Conservation (phyloP, 768 basidiomycete species). For the Podaxis sp. region DNA sequence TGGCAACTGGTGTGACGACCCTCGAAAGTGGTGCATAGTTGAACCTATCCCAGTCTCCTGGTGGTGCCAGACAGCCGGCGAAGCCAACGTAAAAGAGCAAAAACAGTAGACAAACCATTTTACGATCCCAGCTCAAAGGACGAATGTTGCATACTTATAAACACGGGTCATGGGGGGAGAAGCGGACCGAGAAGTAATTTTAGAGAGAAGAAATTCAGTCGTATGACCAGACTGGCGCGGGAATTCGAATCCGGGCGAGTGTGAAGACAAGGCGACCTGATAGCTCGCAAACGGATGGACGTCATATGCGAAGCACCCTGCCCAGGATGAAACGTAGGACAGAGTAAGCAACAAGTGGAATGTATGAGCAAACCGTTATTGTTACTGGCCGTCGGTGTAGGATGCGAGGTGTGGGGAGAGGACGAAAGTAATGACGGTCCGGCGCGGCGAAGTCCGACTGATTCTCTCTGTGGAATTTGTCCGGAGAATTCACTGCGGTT, state of each 20-base stretch:
- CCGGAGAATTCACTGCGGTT: neutral
- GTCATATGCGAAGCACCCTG: neutral
- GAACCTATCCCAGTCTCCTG: constrained; percentile 52
- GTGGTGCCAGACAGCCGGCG: constrained; percentile 31
- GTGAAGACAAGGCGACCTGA: neutral
- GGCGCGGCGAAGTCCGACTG: neutral
- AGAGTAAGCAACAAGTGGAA: neutral
- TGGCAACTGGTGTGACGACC: constrained; percentile 41
- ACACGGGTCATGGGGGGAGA: constrained; percentile 1
- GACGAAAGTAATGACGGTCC: neutral
- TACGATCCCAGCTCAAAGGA: neutral
- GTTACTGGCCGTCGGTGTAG: neutral
- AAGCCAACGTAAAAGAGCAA: neutral
- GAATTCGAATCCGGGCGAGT: neutral
- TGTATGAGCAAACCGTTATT: neutral
- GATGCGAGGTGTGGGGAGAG: neutral
- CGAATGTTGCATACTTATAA: neutral
- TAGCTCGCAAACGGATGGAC: neutral
- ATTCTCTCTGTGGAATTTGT: neutral
- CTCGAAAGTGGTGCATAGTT: constrained; percentile 48
- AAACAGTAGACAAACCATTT: neutral
- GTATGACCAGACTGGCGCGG: neutral
- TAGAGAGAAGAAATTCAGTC: constrained; percentile 6
- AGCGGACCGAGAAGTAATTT: constrained; percentile 12
- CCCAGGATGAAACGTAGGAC: neutral